These are phyloP conservation scores for Curvularia hawaiiensis DNA, from an alignment of 2,329 filamentous ascomycete genomes.

Conservation along the genomic window DNA sequence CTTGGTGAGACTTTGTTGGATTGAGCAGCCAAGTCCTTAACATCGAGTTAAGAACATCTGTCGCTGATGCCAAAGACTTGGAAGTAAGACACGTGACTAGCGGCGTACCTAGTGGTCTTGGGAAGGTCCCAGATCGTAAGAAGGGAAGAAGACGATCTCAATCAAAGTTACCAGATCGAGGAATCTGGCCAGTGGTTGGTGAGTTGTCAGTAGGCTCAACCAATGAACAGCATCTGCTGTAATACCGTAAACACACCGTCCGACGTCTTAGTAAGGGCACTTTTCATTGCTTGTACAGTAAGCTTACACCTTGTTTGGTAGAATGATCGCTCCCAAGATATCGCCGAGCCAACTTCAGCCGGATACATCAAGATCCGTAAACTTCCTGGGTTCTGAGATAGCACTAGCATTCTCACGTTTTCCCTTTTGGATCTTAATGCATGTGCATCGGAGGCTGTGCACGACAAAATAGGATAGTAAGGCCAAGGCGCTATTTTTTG, in stretches of 20 bases:
- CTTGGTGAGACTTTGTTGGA: slow-evolving; percentile 12
- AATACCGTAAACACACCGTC: slow-evolving; percentile 6
- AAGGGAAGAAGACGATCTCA: slow-evolving; percentile 1
- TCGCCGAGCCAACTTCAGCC: slow-evolving; percentile 35
- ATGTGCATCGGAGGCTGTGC: slow-evolving; percentile 20
- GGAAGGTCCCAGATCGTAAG: slow-evolving; percentile 1
- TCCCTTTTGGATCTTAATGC: slow-evolving; percentile 11
- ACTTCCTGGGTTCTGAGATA: slow-evolving; percentile 4
- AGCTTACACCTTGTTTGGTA: slow-evolving; percentile 14
- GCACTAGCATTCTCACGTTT: slow-evolving; percentile 17
- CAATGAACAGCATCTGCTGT: slow-evolving; percentile 6
- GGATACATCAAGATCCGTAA: slow-evolving; percentile 29
- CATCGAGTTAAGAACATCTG: slow-evolving; percentile 16
- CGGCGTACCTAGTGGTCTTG: slow-evolving; percentile 11
- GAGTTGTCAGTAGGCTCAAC: not conserved
- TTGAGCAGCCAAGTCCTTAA: slow-evolving; percentile 24
- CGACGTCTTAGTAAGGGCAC: slow-evolving; percentile 11
- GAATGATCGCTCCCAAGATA: slow-evolving; percentile 32
- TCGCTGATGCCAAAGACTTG: slow-evolving; percentile 2
- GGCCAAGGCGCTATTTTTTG: slow-evolving; percentile 7
- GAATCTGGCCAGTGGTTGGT: slow-evolving; percentile 2
- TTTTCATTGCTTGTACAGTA: slow-evolving; percentile 14
- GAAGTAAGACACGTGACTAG: slow-evolving; percentile 2
- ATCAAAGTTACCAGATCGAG: not conserved
- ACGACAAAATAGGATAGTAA: slow-evolving; percentile 4